Evolutionary conservation across 345 rosid species (phyloP).

Genomic region (Rhodomyrtus tomentosa): DNA sequence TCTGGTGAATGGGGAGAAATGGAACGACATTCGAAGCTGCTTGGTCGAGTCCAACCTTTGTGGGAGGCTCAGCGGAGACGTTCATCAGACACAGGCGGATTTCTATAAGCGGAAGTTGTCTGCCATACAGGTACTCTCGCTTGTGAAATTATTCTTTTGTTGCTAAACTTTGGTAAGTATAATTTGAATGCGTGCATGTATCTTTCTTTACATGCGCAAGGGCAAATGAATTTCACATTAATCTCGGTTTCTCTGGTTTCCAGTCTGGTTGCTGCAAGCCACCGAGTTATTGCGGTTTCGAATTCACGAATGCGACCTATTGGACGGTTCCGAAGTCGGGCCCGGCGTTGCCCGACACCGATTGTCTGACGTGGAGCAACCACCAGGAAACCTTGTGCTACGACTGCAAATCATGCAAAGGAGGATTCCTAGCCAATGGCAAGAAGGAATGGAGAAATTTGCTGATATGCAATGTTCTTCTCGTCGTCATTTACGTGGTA

Average conservation of each 20-base stretch:
- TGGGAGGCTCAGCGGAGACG: neutral
- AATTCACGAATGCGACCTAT: constrained; percentile 23
- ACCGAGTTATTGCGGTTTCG: constrained; percentile 38
- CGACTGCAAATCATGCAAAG: constrained; percentile 45
- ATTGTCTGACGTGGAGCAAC: constrained; percentile 50
- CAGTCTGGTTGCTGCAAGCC: constrained; percentile 73
- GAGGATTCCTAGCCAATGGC: constrained; percentile 27
- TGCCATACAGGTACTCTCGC: constrained; percentile 6
- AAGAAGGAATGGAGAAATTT: constrained; percentile 29
- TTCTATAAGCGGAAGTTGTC: constrained; percentile 11
- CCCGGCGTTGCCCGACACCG: neutral
- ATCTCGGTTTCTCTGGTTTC: neutral
- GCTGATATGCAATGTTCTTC: constrained; percentile 4
- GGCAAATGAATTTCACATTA: neutral
- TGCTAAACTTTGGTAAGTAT: neutral
- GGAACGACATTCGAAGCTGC: constrained; percentile 21
- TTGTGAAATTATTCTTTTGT: neutral
- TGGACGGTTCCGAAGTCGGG: constrained; percentile 16
- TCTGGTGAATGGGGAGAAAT: constrained; percentile 4
- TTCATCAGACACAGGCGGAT: neutral
- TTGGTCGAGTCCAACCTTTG: constrained; percentile 17
- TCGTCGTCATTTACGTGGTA: neutral
- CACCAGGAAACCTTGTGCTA: constrained; percentile 25
- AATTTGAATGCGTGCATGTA: neutral
- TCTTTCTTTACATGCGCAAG: neutral